Conservation (phyloP, 2,329 filamentous ascomycete genomes). For the Pestalotiopsis sp. region DNA sequence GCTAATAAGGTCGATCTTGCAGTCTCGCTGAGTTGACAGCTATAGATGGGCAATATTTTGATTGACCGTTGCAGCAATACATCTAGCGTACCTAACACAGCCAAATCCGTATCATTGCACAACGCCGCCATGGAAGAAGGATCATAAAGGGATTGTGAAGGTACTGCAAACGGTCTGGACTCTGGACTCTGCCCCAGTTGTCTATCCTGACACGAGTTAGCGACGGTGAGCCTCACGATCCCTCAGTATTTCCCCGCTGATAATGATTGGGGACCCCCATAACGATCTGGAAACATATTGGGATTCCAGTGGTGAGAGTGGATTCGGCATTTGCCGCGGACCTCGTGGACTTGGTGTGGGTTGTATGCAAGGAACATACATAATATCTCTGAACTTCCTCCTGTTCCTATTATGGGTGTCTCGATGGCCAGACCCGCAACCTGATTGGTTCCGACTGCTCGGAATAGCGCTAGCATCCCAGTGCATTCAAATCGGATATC, state of each 20-base stretch:
- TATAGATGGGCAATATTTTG: too few relatives aligned
- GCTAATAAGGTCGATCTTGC: too few relatives aligned
- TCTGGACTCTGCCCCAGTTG: too few relatives aligned
- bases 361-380: neutral
- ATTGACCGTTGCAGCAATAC: too few relatives aligned
- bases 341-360: neutral
- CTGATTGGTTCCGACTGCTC: neutral
- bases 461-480: neutral
- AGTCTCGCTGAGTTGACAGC: too few relatives aligned
- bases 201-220: too few relatives aligned
- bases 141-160: constrained; percentile 10
- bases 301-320: neutral
- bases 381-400: neutral
- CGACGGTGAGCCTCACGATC: too few relatives aligned
- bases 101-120: too few relatives aligned
- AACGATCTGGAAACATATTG: neutral
- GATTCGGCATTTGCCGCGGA: neutral
- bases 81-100: too few relatives aligned
- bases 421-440: neutral
- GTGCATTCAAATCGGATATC: neutral
- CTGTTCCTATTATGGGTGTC: neutral
- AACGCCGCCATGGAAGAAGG: too few relatives aligned
- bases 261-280: too few relatives aligned
- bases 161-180: neutral
- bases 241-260: too few relatives aligned